Conservation (phyloP, 176 grass and related monocot species). For the Carex pumila region DNA sequence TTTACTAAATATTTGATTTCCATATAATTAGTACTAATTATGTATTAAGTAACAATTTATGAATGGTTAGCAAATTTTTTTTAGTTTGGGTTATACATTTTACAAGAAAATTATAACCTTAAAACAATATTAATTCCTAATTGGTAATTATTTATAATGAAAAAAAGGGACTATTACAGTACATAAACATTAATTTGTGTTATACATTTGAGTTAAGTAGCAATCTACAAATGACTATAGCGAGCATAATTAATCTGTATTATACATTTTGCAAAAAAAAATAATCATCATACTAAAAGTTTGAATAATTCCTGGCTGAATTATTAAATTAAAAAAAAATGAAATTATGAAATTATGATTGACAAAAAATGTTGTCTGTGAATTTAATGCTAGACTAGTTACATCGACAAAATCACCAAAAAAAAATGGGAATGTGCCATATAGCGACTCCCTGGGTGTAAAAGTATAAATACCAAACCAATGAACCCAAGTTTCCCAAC, state of each 20-base stretch:
- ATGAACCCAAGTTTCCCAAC: constrained; percentile 8
- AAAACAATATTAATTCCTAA: background rate
- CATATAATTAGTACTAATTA: background rate
- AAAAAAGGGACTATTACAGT: too few relatives aligned
- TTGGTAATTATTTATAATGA: too few relatives aligned
- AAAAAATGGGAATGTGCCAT: background rate
- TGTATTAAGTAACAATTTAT: background rate
- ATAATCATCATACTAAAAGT: too few relatives aligned
- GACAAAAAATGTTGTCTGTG: background rate
- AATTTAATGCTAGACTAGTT: background rate
- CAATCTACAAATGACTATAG: too few relatives aligned
- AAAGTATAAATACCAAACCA: constrained; percentile 25
- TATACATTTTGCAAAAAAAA: too few relatives aligned
- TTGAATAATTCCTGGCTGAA: too few relatives aligned
- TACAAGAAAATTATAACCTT: background rate
- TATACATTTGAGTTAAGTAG: too few relatives aligned
- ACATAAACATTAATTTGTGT: too few relatives aligned
- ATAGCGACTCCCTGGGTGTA: background rate
- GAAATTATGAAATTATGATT: too few relatives aligned
- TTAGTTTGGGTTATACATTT: background rate
- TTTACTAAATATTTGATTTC: background rate
- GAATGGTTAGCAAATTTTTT: background rate
- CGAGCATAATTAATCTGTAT: too few relatives aligned
- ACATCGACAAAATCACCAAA: background rate
- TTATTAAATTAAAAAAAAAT: too few relatives aligned